Conservation (phyloP, 805 yeast species). For the Metschnikowia kofuensis region DNA sequence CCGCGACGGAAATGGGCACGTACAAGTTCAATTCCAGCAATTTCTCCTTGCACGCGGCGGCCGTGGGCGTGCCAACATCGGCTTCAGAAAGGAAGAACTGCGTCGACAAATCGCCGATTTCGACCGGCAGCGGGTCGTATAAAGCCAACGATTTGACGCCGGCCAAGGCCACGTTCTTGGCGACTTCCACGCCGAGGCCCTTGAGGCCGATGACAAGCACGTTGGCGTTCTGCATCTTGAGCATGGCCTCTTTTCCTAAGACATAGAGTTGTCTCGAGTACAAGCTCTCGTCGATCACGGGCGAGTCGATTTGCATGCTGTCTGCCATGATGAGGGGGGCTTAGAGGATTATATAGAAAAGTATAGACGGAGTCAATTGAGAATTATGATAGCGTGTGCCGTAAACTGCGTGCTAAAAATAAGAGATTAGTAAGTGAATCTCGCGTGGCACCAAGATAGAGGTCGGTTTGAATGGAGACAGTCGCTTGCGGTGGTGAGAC, state of each 20-base stretch:
- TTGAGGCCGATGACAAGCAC: slow-evolving; percentile 87
- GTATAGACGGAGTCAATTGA: neutral
- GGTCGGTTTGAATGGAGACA: no score
- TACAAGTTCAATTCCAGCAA: slow-evolving; percentile 84
- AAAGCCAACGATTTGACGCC: slow-evolving; percentile 91
- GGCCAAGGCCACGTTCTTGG: slow-evolving; percentile 93
- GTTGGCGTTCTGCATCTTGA: slow-evolving; percentile 90
- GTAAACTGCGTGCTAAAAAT: no score
- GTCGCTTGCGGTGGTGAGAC: neutral
- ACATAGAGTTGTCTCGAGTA: slow-evolving; percentile 97
- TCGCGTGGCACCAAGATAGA: neutral
- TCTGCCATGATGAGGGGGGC: slow-evolving; percentile 11
- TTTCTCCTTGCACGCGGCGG: slow-evolving; percentile 60
- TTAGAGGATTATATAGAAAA: neutral
- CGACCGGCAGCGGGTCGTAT: slow-evolving; percentile 74
- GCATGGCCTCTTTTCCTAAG: slow-evolving; percentile 96
- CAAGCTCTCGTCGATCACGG: slow-evolving; percentile 81
- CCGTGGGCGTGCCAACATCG: slow-evolving; percentile 81
- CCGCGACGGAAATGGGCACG: slow-evolving; percentile 75
- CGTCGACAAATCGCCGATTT: slow-evolving; percentile 72
- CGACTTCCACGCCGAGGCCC: slow-evolving; percentile 94
- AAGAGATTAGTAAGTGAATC: neutral
- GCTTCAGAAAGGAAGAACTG: slow-evolving; percentile 76
- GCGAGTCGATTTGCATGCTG: slow-evolving; percentile 43
- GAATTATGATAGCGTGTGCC: no score